Evolutionary conservation across 176 grass and related monocot species (phyloP), one percentile per base, ranked within the genome.

Genomic region (Olyra latifolia): DNA sequence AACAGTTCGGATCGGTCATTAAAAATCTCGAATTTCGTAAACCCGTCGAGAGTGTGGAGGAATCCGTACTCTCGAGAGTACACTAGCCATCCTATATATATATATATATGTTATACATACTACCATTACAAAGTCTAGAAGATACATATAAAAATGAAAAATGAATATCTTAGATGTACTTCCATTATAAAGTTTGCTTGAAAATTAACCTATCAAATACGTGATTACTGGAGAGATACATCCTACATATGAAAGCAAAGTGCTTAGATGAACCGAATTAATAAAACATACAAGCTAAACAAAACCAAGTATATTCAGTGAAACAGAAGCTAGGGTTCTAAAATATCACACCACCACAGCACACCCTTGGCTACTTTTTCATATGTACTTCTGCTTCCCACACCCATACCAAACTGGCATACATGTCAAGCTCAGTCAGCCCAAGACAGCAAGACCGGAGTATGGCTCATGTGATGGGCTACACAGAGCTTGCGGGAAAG

Each of bases 261-360:
- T 3, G 32, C 17, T n/a, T 47, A 19, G 20, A 65, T 50, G 44
- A 11, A 8, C 27, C 19, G 4, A 62, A 47, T 30, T 76, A n/a
- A 46, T 60, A 42, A 63, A 65, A 78, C 20, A 20, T 52, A 8
- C 16, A 35, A 49, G 75, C 59, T 77, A 77, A 61, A 63, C 59
- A 49, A 20, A 46, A 77, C 11, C 44, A 11, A 47, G 58, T 62
- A 63, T 13, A 63, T 32, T 35, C 17, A 50, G 44, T 49, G 20
- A 11, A 65, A 32, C 19, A 64, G 28, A 38, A 44, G 45, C 60
- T 15, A 78, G 40, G 29, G 14, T 44, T 75, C 13, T 57, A 27
- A 57, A 77, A 15, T 42, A 62, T 62, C 74, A 29, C 28, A 28
- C 74, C 41, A 46, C 59, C 48, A 61, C 5, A 62, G 24, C 10